Conservation (phyloP, 2,329 filamentous ascomycete genomes). For the Cladosporium sp. region DNA sequence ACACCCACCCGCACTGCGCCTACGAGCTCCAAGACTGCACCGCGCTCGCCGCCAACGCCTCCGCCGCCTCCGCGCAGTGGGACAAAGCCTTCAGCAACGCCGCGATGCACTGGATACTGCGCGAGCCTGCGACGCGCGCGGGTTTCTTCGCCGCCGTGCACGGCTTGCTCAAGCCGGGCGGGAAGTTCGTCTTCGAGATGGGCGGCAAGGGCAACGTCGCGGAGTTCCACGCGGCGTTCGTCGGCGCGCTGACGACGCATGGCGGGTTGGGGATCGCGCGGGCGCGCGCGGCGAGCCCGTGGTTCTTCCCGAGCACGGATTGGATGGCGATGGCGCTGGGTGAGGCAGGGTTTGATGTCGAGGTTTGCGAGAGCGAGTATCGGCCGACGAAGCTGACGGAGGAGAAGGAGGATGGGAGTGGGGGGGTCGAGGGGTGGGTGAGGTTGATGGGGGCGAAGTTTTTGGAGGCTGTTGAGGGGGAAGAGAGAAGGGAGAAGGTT, state of each 20-base stretch:
- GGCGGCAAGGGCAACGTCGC: conserved; percentile 63
- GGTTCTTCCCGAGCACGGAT: conserved; percentile 58
- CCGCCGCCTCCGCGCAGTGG: conserved; percentile 16
- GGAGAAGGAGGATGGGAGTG: no score
- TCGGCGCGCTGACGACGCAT: conserved; percentile 46
- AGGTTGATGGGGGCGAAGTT: no score
- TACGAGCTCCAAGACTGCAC: conserved; percentile 31
- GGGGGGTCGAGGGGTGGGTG: no score
- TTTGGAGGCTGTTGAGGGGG: no score
- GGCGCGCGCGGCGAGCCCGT: conserved; percentile 51
- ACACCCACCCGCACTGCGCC: conserved; percentile 19
- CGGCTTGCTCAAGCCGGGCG: conserved; percentile 49
- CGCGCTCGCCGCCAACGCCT: conserved; percentile 19
- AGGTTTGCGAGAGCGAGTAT: no score
- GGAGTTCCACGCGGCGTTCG: conserved; percentile 55
- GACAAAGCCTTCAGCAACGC: conserved; percentile 40
- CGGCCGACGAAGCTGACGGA: no score
- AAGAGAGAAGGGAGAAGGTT: no score
- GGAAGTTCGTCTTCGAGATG: conserved; percentile 62
- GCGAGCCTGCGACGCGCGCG: conserved; percentile 37
- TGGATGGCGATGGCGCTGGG: no score
- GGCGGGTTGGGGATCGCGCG: conserved; percentile 44
- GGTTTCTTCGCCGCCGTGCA: conserved; percentile 50
- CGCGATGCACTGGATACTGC: conserved; percentile 46
- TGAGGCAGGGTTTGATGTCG: no score